Evolutionary conservation across 495 filamentous ascomycete species (phyloP), one percentile per base, ranked within the genome.

Genomic region (Trichoderma asperelloides): DNA sequence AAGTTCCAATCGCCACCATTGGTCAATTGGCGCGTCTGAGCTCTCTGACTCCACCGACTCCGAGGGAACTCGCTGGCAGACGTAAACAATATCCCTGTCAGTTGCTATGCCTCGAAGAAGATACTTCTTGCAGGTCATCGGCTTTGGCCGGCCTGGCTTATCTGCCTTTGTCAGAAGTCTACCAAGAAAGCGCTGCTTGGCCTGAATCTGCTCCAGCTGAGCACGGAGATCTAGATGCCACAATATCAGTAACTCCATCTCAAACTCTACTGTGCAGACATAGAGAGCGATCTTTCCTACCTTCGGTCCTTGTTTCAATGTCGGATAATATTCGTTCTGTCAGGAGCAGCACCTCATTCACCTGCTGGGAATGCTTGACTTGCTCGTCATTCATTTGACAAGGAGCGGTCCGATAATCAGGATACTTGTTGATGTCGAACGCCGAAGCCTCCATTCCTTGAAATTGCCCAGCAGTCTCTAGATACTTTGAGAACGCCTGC

Each of bases 371-470:
- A 1, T 69, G 66, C 2, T 15, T 30, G 1, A 45, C 43, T 27
- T 69, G 71, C 62, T 79, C 74, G 2, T 72, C 69, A 75, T 72
- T 80, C 74, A 64, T 76, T 62, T 66, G 78, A 43, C 23, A 47
- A 75, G 81, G 77, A 63, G 83, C 76, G 6, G 71, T 72, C 30
- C 78, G 74, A 43, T 82, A 77, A n/a, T 80, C 71, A 3, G 81
- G 76, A 45, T 65, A 47, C n/a, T 83, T 79, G 67, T 86, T 76
- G 1, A 82, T 88, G 68, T 83, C 86, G 15, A 79, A 75, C 66
- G 15, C 62, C 63, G 65, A 40, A 33, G 18, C 70, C 63, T 28
- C 65, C 69, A 82, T 80, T 57, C 73, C 74, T 62, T 74, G 76
- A 30, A 89, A 74, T 25, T 74, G 75, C 74, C 62, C 66, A 63